Base-by-base conservation (phyloP, 1,284 basidiomycete species). In the Cutaneotrichosporon spelunceum region DNA sequence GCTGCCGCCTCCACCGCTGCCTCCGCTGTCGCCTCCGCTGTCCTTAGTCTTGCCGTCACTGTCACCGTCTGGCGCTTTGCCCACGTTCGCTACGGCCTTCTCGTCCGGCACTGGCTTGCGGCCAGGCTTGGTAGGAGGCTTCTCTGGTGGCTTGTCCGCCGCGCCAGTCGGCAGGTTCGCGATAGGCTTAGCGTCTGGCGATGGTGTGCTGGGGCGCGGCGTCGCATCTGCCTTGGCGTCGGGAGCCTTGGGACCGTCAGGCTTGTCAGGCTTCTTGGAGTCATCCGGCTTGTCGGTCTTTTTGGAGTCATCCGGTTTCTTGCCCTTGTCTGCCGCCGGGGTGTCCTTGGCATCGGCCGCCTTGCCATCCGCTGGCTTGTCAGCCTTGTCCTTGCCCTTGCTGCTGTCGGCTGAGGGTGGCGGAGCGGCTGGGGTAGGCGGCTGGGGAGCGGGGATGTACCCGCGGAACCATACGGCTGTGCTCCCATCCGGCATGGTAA, bases 81-180 rank as follows among this genome's bases (percentile, higher is more conserved):
- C 19, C 6, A 42, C 4, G 39, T 42, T 42, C 1, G 39, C 39
- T 7, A n/a, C 16, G 19, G 16, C 39, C 7, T 42, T 42, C 39
- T 19, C 19, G 7, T 16, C 3, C 2, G 39, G 39, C 39, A 42
- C 39, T 6, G 39, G 39, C 39, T 42, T n/a, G 26, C 48, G 48
- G 23, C 21, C 30, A 10, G 47, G 11, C 56, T 19, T 24, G 16
- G 23, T 24, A 48, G 44, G 23, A 4, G 60, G 47, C 19, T 61
- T 26, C 58, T 63, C 61, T 45, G 11, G 54, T 14, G 23, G 13
- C 33, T 36, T 2, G 52, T 53, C 52, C 23, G 16, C 21, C 13
- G 33, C 14, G 33, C 52, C 24, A 19, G 52, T 53, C 5, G 52
- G 52, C 11, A 53, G 33, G 34, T 34, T 34, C 4, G 4, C 23